These are phyloP conservation scores for Nannochloris sp. DNA, from an alignment of 139 green algal genomes.

Conservation along the genomic window DNA sequence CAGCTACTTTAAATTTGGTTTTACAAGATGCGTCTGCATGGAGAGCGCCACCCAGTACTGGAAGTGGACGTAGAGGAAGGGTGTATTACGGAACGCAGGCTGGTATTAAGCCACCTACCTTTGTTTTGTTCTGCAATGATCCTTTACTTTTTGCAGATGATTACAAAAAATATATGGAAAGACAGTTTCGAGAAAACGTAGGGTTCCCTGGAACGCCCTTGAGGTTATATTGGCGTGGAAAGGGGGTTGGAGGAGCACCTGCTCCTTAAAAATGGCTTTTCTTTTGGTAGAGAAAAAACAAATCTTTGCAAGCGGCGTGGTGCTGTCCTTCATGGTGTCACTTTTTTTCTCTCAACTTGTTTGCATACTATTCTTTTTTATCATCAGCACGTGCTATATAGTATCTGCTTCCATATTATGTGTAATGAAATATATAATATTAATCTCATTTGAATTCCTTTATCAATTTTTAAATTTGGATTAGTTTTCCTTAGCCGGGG, in stretches of 20 bases:
- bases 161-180: constrained; percentile 80
- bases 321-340: no score
- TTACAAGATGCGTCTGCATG: constrained; percentile 59
- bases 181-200: constrained; percentile 73
- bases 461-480: no score
- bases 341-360: no score
- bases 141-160: constrained; percentile 76
- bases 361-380: no score
- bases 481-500: no score
- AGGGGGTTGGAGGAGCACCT: constrained; percentile 18
- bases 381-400: no score
- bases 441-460: no score
- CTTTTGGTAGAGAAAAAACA: no score
- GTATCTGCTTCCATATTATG: no score
- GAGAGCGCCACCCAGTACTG: constrained; percentile 55
- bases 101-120: constrained; percentile 75
- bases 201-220: constrained; percentile 80
- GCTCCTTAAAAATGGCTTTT: no score
- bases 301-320: no score
- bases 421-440: no score
- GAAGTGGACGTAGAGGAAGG: constrained; percentile 44
- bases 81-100: constrained; percentile 96
- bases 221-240: constrained; percentile 75
- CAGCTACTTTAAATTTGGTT: constrained; percentile 92
- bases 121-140: constrained; percentile 98